A percentile compares a stretch with the other conserved stretches of the same genome.
Evolutionary conservation across 2,329 filamentous ascomycete genomes (phyloP).

Genomic region (Myotisia sp.): DNA sequence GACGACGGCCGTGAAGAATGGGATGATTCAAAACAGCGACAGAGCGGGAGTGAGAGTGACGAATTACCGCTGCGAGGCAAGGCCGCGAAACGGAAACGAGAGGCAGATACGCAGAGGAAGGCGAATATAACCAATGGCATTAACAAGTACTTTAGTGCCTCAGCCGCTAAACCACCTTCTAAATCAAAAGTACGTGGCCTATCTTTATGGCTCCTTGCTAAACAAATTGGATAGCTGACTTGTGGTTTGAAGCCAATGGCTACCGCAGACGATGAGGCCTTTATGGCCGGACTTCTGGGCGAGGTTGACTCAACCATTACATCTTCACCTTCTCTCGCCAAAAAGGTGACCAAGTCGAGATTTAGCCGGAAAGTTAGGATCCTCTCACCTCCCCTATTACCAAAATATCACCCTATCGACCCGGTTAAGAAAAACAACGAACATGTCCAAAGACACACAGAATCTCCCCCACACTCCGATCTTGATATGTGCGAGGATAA

Average conservation of each 20-base stretch:
- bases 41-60: constrained; percentile 63
- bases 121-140: constrained; percentile 86
- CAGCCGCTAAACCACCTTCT: constrained; percentile 44
- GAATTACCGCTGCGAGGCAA: constrained; percentile 50
- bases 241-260: constrained; percentile 28
- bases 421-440: background rate
- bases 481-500: constrained; percentile 33
- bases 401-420: background rate
- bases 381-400: constrained; percentile 61
- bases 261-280: constrained; percentile 77
- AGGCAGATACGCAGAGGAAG: constrained; percentile 71
- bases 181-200: constrained; percentile 63
- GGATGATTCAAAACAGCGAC: constrained; percentile 53
- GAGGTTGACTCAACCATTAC: constrained; percentile 72
- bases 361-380: constrained; percentile 66
- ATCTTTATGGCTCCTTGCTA: constrained; percentile 9
- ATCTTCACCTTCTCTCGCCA: constrained; percentile 38
- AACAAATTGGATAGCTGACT: constrained; percentile 1
- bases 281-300: constrained; percentile 68
- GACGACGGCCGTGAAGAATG: constrained; percentile 91
- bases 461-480: constrained; percentile 9
- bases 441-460: constrained; percentile 34
- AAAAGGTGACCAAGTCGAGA: constrained; percentile 57
- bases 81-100: constrained; percentile 66
- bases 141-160: constrained; percentile 83